Evolutionary conservation across 805 yeast genomes (phyloP).

Genomic region (Metschnikowia vanudenii): DNA sequence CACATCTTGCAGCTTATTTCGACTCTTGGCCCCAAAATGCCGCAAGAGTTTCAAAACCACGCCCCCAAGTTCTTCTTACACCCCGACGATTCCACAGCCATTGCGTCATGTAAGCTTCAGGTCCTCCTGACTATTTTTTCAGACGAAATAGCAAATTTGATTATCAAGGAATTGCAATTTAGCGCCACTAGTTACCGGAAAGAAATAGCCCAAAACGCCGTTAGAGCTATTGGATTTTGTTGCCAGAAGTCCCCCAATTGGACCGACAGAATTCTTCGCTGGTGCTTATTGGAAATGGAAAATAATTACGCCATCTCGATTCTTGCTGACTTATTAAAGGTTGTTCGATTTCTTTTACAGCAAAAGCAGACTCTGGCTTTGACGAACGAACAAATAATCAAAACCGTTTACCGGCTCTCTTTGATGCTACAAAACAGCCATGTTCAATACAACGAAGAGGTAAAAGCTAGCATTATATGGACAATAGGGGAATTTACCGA

Average conservation of each 20-base stretch:
- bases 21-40: constrained; percentile 11
- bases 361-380: constrained; percentile 30
- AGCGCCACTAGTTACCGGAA: constrained; percentile 36
- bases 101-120: constrained; percentile 55
- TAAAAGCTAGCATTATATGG: constrained; percentile 88
- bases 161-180: constrained; percentile 64
- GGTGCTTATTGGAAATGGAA: constrained; percentile 57
- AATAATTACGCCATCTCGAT: constrained; percentile 24
- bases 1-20: constrained; percentile 48
- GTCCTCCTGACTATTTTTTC: constrained; percentile 59
- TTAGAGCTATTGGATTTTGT: constrained; percentile 62
- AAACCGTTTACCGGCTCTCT: constrained; percentile 53
- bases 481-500: constrained; percentile 77
- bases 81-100: constrained; percentile 49
- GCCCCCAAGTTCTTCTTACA: constrained; percentile 52
- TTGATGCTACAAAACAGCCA: constrained; percentile 9
- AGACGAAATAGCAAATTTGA: constrained; percentile 49
- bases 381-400: constrained; percentile 39
- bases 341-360: constrained; percentile 71
- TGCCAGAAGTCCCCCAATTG: constrained; percentile 49
- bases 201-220: constrained; percentile 44
- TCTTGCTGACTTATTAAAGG: constrained; percentile 66
- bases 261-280: constrained; percentile 54
- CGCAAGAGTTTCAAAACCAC: constrained; percentile 28
- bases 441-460: constrained; percentile 36